A percentile compares a stretch with the other conserved stretches of the same genome.
phyloP scores from a whole-genome alignment of 2,329 filamentous ascomycete genomes.

The Aspergillus spinulosporus region DNA sequence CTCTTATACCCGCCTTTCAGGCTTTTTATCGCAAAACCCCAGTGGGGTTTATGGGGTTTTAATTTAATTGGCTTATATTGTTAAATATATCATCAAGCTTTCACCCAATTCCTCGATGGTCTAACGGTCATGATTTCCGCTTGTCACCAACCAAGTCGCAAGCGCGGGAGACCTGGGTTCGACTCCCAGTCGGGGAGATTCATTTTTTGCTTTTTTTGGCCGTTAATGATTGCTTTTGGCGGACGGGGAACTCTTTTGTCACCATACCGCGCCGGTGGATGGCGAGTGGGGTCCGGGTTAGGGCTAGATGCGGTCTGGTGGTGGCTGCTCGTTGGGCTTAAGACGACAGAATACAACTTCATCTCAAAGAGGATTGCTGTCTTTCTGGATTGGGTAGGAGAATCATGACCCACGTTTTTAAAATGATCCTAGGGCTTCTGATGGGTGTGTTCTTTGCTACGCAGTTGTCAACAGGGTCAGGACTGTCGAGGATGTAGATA shows the following conservation, averaged over 20 bases:
- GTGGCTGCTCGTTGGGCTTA: background rate
- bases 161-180: conserved; percentile 18
- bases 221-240: no score
- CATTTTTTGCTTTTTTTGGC: conserved; percentile 1
- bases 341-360: no score
- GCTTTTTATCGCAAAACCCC: no score
- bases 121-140: conserved; percentile 27
- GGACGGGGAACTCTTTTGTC: no score
- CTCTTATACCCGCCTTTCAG: no score
- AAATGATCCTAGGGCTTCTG: no score
- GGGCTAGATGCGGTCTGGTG: background rate
- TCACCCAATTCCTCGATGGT: conserved; percentile 19
- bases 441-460: no score
- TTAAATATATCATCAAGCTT: background rate
- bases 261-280: background rate
- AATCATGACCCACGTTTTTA: no score
- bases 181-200: conserved; percentile 17
- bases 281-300: background rate
- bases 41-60: no score
- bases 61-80: no score
- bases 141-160: conserved; percentile 17
- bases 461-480: background rate
- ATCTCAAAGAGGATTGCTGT: no score
- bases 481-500: background rate
- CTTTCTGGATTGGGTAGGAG: no score